Evolutionary conservation across 129 eudicot genomes (phyloP).

Genomic region (Mikania micrantha): DNA sequence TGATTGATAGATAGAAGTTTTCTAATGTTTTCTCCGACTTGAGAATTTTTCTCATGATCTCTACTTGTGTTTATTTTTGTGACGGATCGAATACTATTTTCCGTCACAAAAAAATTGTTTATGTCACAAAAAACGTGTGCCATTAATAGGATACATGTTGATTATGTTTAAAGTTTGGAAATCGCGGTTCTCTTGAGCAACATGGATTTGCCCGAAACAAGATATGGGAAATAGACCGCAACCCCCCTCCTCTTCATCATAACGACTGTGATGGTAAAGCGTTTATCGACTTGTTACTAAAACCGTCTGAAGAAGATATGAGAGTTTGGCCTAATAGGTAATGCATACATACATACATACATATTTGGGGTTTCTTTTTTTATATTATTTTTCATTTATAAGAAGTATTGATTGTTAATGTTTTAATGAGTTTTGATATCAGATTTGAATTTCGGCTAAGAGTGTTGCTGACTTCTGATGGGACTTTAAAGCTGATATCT

Average conservation of each 20-base stretch:
- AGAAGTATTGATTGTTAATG: neutral
- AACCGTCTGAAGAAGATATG: slow-evolving; percentile 78
- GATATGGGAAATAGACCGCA: slow-evolving; percentile 65
- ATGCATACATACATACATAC: too few relatives aligned
- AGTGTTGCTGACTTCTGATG: slow-evolving; percentile 51
- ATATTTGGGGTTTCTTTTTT: too few relatives aligned
- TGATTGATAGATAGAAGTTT: too few relatives aligned
- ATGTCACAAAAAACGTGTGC: neutral
- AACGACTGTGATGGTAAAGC: slow-evolving; percentile 37
- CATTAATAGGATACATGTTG: neutral
- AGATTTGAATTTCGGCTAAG: slow-evolving; percentile 82
- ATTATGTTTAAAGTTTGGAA: slow-evolving; percentile 58
- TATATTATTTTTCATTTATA: too few relatives aligned
- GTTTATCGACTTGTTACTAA: slow-evolving; percentile 55
- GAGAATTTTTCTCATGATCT: too few relatives aligned
- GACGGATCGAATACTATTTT: too few relatives aligned
- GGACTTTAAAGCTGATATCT: slow-evolving; percentile 58
- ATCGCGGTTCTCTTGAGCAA: slow-evolving; percentile 79
- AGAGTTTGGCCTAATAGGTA: slow-evolving; percentile 87
- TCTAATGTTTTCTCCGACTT: too few relatives aligned
- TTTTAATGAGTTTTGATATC: slow-evolving; percentile 9
- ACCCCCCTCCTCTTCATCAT: slow-evolving; percentile 66
- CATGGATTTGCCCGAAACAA: slow-evolving; percentile 93
- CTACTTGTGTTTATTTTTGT: too few relatives aligned
- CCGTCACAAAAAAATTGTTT: neutral